Evolutionary conservation across 2,329 filamentous ascomycete species (phyloP).

Genomic region (Cladosporium sp.): DNA sequence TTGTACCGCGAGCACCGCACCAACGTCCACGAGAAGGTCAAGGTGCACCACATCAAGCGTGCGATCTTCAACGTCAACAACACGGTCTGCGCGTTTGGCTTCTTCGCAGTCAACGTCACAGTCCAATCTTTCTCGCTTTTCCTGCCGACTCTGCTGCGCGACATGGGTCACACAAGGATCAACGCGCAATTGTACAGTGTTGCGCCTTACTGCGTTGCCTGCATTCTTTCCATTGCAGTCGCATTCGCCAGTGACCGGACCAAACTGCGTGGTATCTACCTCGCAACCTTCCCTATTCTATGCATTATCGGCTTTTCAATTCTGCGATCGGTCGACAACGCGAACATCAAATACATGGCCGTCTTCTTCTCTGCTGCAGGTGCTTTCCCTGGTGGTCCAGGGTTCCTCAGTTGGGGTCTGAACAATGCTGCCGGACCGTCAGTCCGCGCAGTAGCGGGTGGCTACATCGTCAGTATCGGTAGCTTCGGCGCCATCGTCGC

Average conservation of each 20-base stretch:
- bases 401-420: slow-evolving; percentile 55
- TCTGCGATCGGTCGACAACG: slow-evolving; percentile 23
- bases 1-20: slow-evolving; percentile 48
- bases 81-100: slow-evolving; percentile 55
- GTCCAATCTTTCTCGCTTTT: slow-evolving; percentile 45
- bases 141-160: slow-evolving; percentile 53
- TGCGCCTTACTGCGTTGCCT: slow-evolving; percentile 17
- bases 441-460: slow-evolving; percentile 53
- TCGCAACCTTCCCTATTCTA: slow-evolving; percentile 20
- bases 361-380: slow-evolving; percentile 38
- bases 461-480: slow-evolving; percentile 53
- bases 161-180: slow-evolving; percentile 59
- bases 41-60: slow-evolving; percentile 46
- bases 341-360: slow-evolving; percentile 32
- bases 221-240: slow-evolving; percentile 20
- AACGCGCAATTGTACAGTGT: slow-evolving; percentile 30
- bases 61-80: slow-evolving; percentile 56
- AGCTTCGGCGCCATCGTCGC: slow-evolving; percentile 56
- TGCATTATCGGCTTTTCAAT: slow-evolving; percentile 34
- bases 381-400: slow-evolving; percentile 56
- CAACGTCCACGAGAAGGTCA: slow-evolving; percentile 44
- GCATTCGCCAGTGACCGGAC: slow-evolving; percentile 24
- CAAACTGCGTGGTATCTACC: slow-evolving; percentile 19
- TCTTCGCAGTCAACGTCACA: slow-evolving; percentile 59
- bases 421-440: slow-evolving; percentile 57